Evolutionary conservation across 345 rosid species (phyloP), one percentile per base, ranked within the genome.

Genomic region (Aethionema arabicum): DNA sequence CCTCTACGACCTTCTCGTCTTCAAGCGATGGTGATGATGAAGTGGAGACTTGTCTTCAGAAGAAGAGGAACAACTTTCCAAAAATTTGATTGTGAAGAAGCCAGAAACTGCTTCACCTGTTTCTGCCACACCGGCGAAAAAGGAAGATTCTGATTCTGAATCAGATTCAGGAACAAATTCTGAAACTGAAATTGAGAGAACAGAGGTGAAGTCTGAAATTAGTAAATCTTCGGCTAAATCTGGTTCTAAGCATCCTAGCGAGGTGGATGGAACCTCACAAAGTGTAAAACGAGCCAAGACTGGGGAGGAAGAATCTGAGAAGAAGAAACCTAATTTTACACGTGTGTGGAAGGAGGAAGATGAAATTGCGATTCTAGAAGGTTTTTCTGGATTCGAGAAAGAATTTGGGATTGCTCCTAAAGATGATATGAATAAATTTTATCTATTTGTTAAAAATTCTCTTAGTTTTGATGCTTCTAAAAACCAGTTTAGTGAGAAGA

Each of bases 21-120:
- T 65, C 77, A 50, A 67, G 77, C 16, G 65, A 46, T 1, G 80
- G 77, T 31, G 56, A 9, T n/a, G n/a, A n/a, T n/a, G n/a, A n/a
- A n/a, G n/a, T 0, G 58, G 39, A 13, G 52, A 44, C 59, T 56
- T 38, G 32, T 62, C 65, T 0, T 41, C 74, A n/a, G n/a, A n/a
- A 0, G 74, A 53, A 21, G 74, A 64, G 3, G 58, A 58, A 4
- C 65, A 42, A 0, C 39, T 65, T 4, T 32, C 65, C 3, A 36
- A 3, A 38, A 73, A 4, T 27, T 27, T 12, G 10, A 12, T 36
- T 5, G 7, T 5, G 37, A 66, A 52, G 47, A 69, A 60, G 5
- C 36, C 43, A 29, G 32, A 49, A 33, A 1, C 49, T 39, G 1
- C 35, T 35, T 52, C 51, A 2, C 10, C 5, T 46, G 12, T 40